A percentile compares a stretch with the other conserved stretches of the same genome.
phyloP scores from a whole-genome alignment of 2,329 filamentous ascomycete species.

The Clarireedia monteithiana region DNA sequence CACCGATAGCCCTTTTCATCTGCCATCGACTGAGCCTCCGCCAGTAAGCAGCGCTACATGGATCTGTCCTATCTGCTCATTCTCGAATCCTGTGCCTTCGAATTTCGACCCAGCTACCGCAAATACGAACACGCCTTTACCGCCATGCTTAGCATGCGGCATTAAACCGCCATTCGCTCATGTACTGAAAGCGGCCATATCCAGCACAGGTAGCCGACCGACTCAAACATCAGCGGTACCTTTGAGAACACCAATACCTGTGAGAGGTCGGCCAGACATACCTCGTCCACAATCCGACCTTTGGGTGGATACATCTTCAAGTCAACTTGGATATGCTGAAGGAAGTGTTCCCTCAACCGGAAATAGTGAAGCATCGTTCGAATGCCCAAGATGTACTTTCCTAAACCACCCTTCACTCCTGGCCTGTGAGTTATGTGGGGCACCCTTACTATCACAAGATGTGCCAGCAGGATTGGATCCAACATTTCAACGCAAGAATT shows the following conservation, averaged over 20 bases:
- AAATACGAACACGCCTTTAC: slow-evolving; percentile 69
- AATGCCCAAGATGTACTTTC: slow-evolving; percentile 88
- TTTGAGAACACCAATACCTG: slow-evolving; percentile 24
- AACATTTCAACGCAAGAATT: slow-evolving; percentile 52
- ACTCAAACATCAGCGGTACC: slow-evolving; percentile 22
- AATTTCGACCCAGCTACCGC: slow-evolving; percentile 86
- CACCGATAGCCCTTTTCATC: slow-evolving; percentile 36
- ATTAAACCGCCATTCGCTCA: slow-evolving; percentile 83
- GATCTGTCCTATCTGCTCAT: slow-evolving; percentile 94
- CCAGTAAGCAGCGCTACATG: slow-evolving; percentile 65
- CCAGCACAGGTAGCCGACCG: slow-evolving; percentile 56
- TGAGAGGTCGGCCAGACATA: slow-evolving; percentile 20
- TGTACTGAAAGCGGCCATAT: slow-evolving; percentile 79
- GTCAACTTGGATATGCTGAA: background rate
- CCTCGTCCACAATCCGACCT: slow-evolving; percentile 20
- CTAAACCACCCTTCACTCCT: slow-evolving; percentile 81
- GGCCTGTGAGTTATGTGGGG: slow-evolving; percentile 87
- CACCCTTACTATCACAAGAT: slow-evolving; percentile 55
- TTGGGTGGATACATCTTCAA: slow-evolving; percentile 11
- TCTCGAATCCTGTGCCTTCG: slow-evolving; percentile 84
- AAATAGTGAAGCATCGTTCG: slow-evolving; percentile 38
- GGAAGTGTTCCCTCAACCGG: background rate
- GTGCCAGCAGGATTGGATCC: slow-evolving; percentile 35
- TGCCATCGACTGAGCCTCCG: slow-evolving; percentile 38
- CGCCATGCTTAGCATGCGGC: slow-evolving; percentile 85